phyloP scores from a whole-genome alignment of 306 rosid species.

The Carpinus viminea region DNA sequence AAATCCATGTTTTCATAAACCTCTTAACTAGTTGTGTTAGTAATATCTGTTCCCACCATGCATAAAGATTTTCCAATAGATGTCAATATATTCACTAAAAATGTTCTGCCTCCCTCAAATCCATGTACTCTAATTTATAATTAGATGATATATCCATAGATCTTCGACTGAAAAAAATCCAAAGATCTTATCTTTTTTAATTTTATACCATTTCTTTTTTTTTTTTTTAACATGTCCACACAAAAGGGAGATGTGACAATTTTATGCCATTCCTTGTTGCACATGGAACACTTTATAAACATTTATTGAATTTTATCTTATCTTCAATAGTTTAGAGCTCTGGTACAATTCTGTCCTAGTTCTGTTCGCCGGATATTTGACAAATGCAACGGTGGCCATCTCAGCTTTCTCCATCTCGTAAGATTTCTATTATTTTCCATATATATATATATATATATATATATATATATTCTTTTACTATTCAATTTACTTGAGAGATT shows the following conservation, averaged over 20 bases:
- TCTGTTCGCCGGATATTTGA: constrained; percentile 48
- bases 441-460: neutral
- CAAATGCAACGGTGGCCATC: constrained; percentile 49
- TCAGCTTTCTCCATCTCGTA: constrained; percentile 64
- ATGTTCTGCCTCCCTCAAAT: neutral
- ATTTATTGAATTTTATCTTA: neutral
- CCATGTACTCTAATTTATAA: neutral
- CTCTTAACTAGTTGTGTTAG: too few species aligned
- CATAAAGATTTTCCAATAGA: too few species aligned
- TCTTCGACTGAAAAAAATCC: neutral
- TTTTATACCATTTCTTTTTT: too few species aligned
- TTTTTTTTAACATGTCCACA: too few species aligned
- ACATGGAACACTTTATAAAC: neutral
- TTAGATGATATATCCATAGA: neutral
- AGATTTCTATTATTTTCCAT: neutral
- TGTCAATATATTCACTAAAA: too few species aligned
- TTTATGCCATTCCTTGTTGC: neutral
- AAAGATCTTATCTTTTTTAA: too few species aligned
- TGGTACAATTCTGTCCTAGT: constrained; percentile 58
- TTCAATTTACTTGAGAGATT: constrained; percentile 8
- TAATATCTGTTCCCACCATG: too few species aligned
- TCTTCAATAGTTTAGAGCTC: constrained; percentile 45
- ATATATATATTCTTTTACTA: neutral
- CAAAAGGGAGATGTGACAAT: too few species aligned
- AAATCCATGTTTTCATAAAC: too few species aligned